Evolutionary conservation across 768 basidiomycete genomes (phyloP).

Genomic region (Rhodocollybia butyracea): DNA sequence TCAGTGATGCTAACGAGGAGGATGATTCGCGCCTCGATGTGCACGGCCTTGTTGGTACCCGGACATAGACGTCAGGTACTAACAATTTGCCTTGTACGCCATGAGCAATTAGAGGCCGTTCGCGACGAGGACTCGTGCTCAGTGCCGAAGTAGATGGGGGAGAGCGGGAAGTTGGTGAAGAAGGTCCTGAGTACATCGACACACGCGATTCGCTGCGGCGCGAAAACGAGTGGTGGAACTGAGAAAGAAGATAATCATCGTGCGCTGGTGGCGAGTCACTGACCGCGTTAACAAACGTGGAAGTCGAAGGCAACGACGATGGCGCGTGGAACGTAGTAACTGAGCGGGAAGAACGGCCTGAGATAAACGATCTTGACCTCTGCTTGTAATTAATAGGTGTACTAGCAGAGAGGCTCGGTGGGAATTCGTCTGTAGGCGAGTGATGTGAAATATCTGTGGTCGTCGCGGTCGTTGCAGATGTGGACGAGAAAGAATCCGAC

Average conservation of each 20-base stretch:
- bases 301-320: constrained; percentile 41
- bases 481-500: constrained; percentile 7
- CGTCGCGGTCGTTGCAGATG: no score
- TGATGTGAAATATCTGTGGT: constrained; percentile 6
- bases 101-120: constrained; percentile 52
- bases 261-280: constrained; percentile 27
- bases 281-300: constrained; percentile 11
- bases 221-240: constrained; percentile 54
- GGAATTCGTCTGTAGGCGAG: constrained; percentile 10
- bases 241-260: constrained; percentile 41
- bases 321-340: constrained; percentile 38
- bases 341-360: constrained; percentile 21
- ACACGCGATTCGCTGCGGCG: constrained; percentile 51
- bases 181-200: constrained; percentile 30
- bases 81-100: constrained; percentile 66
- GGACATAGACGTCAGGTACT: constrained; percentile 37
- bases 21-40: constrained; percentile 31
- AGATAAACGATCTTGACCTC: constrained; percentile 2
- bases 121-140: constrained; percentile 33
- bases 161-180: constrained; percentile 30
- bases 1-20: constrained; percentile 19
- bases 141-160: constrained; percentile 34
- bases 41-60: constrained; percentile 14
- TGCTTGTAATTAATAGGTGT: background rate
- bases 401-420: background rate